These are phyloP conservation scores for Linnemannia zychae DNA, from an alignment of 192 early-diverging fungal species.

Conservation along the genomic window DNA sequence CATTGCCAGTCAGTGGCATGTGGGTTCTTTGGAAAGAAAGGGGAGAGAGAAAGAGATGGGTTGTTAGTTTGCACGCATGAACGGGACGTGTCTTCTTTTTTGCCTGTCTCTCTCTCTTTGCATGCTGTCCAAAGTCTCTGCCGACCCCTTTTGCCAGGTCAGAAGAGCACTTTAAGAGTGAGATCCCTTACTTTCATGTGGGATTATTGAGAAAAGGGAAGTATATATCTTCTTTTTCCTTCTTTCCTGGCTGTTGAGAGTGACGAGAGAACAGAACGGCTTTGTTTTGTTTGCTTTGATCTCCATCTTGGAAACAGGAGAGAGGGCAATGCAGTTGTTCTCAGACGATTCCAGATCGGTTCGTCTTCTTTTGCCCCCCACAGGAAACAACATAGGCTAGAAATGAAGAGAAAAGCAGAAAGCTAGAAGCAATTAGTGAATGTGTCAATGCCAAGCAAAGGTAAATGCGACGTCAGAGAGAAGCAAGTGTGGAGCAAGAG, in stretches of 20 bases:
- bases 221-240: neutral
- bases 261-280: neutral
- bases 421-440: neutral
- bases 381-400: neutral
- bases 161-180: no score
- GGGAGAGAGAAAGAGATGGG: neutral
- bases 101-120: neutral
- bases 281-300: neutral
- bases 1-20: constrained; percentile 1
- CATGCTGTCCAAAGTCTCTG: no score
- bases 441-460: neutral
- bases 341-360: no score
- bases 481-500: neutral
- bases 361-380: neutral
- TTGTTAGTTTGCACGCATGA: constrained; percentile 4
- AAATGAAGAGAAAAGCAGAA: neutral
- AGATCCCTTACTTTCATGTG: constrained; percentile 4
- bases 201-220: neutral
- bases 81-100: neutral
- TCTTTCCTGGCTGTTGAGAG: neutral
- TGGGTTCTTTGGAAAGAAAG: neutral
- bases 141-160: no score
- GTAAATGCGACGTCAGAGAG: no score
- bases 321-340: no score
- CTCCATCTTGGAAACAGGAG: no score